Evolutionary conservation across 1,284 basidiomycete genomes (phyloP), one percentile per base, ranked within the genome.

Genomic region (Cutaneotrichosporon cyanovorans): DNA sequence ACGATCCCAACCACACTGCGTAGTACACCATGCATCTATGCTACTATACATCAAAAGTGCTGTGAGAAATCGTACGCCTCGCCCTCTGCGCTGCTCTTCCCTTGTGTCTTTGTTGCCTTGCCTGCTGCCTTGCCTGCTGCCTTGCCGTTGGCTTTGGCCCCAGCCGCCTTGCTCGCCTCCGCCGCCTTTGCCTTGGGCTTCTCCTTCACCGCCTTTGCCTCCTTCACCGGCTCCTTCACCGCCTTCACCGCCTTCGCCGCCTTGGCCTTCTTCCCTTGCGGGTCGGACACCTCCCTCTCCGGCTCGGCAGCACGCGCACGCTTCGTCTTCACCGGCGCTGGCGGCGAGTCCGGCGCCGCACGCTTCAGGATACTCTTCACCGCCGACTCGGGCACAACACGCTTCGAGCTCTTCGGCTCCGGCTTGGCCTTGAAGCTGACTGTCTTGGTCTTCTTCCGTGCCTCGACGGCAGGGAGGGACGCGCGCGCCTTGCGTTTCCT

Each of bases 11-110:
- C 25, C 25, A 28, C 25, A 28, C 12, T 28, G 8, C 25, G 8
- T 34, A 34, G 32, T 34, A 34, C 16, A 34, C 32, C 32, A 34
- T 34, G 32, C 32, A 34, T 34, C 14, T 16, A 34, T 15, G 11
- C 32, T 34, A 34, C 32, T 34, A 34, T 34, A 34, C 32, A 34
- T 34, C 32, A 63, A 44, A 63, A 63, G 42, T 60, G 58, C 40
- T 55, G 45, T 42, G 52, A 47, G 41, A 63, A 63, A 45, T 55
- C 50, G 53, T 63, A 63, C 11, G 56, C 42, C 39, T 56, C 48
- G 40, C 53, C 53, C 15, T 46, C 55, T 19, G 15, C 39, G n/a
- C 21, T 33, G 10, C 32, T 21, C 25, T 16, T 20, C 15, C 34
- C 54, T 42, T 33, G 42, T 19, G 44, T 48, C 54, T 56, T 58